Base-by-base conservation (phyloP, 257 asterid species). In the Solanum stenotomum region DNA sequence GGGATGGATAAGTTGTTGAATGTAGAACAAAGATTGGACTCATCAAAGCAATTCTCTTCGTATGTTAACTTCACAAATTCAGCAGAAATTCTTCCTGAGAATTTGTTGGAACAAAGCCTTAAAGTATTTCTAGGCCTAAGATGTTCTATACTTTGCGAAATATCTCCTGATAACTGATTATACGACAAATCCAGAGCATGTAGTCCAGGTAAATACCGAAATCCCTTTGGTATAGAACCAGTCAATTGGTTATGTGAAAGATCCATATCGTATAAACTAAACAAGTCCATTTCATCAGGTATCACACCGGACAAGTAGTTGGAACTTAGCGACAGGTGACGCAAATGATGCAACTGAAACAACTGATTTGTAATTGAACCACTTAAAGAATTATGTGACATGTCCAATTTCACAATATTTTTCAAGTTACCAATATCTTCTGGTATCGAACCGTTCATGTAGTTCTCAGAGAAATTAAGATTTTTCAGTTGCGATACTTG, bases 361-460 rank as follows among this genome's bases (percentile, higher is more conserved):
- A 90, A 35, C 33, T 75, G 87, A 16, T 1, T 10, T 31, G 89
- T 91, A 86, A 89, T 88, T 29, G 88, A 10, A 38, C 93, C 91
- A 87, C 88, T 68, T 37, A 91, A 71, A 46, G 83, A 84, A 86
- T 90, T 91, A 87, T 22, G 75, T 20, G 92, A 91, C 78, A 91
- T 22, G 72, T 89, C 89, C 76, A 92, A 84, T 15, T 4, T 15
- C 7, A 16, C 4, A 37, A 91, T 89, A 14, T 31, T 88, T 84
- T 63, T 12, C 70, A 91, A 44, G 83, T 88, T 90, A 37, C 88
- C 85, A 38, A 40, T 40, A 40, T 40, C 46, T 40, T 40, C 13
- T 40, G 94, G 92, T 75, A 92, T 89, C 12, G 89, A 83, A 71
- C 93, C 91, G 68, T 61, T 89, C 87, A 90, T 38, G 44, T 22